Conservation (phyloP, 495 filamentous ascomycete genomes). For the Staphylotrichum tortipilum region DNA sequence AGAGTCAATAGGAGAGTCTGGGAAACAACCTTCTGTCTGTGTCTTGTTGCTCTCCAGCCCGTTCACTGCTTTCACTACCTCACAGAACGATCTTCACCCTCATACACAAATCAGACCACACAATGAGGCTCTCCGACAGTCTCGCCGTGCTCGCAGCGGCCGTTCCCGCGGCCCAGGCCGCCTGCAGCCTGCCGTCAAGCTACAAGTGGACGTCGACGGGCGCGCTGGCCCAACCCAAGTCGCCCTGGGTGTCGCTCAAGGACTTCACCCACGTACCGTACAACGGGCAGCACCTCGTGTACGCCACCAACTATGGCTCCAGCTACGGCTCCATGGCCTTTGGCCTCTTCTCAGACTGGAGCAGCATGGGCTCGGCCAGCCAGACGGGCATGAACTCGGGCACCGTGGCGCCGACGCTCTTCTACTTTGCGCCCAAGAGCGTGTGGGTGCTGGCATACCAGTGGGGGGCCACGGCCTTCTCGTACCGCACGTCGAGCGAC, state of each 20-base stretch:
- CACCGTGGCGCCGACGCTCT: constrained; percentile 53
- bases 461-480: constrained; percentile 50
- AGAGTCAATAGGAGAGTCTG: too few relatives aligned
- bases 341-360: constrained; percentile 46
- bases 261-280: constrained; percentile 48
- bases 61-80: too few relatives aligned
- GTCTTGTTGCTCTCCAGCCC: too few relatives aligned
- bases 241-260: constrained; percentile 48
- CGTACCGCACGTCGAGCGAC: constrained; percentile 50
- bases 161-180: constrained; percentile 11
- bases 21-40: too few relatives aligned
- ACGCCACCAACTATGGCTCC: constrained; percentile 35
- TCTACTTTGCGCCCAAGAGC: constrained; percentile 52
- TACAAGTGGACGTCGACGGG: constrained; percentile 48
- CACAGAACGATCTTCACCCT: too few relatives aligned
- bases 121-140: too few relatives aligned
- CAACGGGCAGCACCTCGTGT: constrained; percentile 50
- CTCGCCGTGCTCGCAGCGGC: constrained; percentile 15
- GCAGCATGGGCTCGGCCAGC: constrained; percentile 42
- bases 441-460: constrained; percentile 55
- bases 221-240: constrained; percentile 40
- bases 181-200: constrained; percentile 46
- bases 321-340: constrained; percentile 52
- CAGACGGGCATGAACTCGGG: constrained; percentile 41
- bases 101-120: too few relatives aligned